Evolutionary conservation across 2,329 filamentous ascomycete genomes (phyloP), one percentile per base, ranked within the genome.

Genomic region (Phaeophleospora eucalypticola): DNA sequence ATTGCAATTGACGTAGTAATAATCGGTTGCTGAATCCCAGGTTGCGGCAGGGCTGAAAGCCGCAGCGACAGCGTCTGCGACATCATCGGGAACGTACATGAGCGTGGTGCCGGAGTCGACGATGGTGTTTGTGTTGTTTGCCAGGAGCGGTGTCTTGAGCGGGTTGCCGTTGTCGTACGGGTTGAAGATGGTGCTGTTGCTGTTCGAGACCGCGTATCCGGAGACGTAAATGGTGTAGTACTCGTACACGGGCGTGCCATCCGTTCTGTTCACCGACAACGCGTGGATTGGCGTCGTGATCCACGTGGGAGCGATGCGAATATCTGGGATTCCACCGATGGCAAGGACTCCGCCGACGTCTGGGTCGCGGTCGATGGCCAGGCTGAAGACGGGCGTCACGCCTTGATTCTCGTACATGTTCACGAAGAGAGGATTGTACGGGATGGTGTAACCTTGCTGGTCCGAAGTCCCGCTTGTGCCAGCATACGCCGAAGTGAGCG

Each of bases 341-440:
- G 73, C 70, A 3, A 79, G 60, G 29, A 73, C 71, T 1, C 76
- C 74, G 6, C 69, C 70, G 3, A 49, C 43, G 9, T 50, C 45
- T 1, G 37, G 16, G 15, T 62, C 55, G 1, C 71, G 62, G 6
- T 67, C 62, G 16, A 79, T 62, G 0, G 71, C 73, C n/a, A 79
- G 60, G 53, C 68, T 73, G 65, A 78, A 79, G 8, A 75, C 56
- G 0, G 74, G 68, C 0, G 68, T 55, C 6, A 74, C 69, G 10
- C 70, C 56, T 17, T 69, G 65, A 21, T 71, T 57, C 42, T 69
- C 62, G 53, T 69, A 71, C 70, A 80, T 73, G 29, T 65, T 74
- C 6, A 68, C 73, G 53, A 80, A 71, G n/a, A 80, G 56, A 0
- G 77, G 73, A 43, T 72, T 67, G 62, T 80, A 80, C 0, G 60